phyloP scores from a whole-genome alignment of 2,329 filamentous ascomycete genomes.

The Lecanoromycetidae sp. region DNA sequence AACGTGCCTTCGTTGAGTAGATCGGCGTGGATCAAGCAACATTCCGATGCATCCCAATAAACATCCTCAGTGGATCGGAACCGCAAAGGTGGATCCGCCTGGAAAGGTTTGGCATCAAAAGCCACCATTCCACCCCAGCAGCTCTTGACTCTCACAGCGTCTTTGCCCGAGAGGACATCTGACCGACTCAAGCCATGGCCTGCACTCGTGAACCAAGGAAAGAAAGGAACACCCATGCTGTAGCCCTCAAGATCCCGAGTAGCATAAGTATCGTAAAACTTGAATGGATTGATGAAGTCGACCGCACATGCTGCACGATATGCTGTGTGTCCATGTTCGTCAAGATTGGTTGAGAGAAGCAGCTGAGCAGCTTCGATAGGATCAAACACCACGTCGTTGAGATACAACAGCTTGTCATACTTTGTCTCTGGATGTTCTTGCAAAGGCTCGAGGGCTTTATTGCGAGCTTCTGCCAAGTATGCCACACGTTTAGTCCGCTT shows the following conservation, averaged over 20 bases:
- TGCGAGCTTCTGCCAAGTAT: conserved; percentile 61
- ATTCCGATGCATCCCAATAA: conserved; percentile 54
- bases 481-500: conserved; percentile 59
- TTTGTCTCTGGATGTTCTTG: conserved; percentile 30
- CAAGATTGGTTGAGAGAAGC: conserved; percentile 48
- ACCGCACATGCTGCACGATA: conserved; percentile 63
- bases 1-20: conserved; percentile 28
- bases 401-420: conserved; percentile 46
- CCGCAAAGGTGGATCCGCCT: conserved; percentile 34
- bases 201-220: conserved; percentile 53
- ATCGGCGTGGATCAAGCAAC: conserved; percentile 46
- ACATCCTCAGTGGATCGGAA: conserved; percentile 49
- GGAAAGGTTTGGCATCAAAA: conserved; percentile 37
- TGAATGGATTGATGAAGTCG: conserved; percentile 63
- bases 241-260: conserved; percentile 59
- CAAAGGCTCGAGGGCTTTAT: conserved; percentile 54
- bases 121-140: conserved; percentile 68
- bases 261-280: conserved; percentile 68
- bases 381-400: conserved; percentile 57
- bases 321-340: conserved; percentile 39
- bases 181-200: conserved; percentile 43
- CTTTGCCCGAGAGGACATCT: conserved; percentile 48
- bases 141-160: conserved; percentile 54
- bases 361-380: conserved; percentile 47
- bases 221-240: conserved; percentile 57